Conservation (phyloP, 2,329 filamentous ascomycete species). For the Trichoderma sp. region DNA sequence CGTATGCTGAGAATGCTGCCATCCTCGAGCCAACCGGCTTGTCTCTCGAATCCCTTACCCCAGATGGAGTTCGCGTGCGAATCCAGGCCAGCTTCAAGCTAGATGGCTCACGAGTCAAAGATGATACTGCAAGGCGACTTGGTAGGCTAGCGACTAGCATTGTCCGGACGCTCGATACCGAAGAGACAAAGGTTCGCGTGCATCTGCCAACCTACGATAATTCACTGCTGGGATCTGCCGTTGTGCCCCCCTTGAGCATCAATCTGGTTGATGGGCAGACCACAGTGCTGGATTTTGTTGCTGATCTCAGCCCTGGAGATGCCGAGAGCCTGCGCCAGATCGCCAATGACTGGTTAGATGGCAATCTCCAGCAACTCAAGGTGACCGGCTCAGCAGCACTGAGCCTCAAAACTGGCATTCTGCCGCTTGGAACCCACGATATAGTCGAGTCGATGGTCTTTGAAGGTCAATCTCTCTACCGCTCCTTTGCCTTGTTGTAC, state of each 20-base stretch:
- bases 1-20: conserved; percentile 80
- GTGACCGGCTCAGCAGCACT: conserved; percentile 72
- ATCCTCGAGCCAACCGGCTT: conserved; percentile 80
- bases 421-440: conserved; percentile 73
- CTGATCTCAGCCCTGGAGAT: conserved; percentile 72
- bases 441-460: conserved; percentile 74
- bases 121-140: conserved; percentile 67
- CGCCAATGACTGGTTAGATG: conserved; percentile 84
- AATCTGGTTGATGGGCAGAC: conserved; percentile 73
- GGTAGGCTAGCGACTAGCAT: conserved; percentile 79
- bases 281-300: conserved; percentile 75
- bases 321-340: conserved; percentile 73
- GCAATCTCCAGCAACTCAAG: conserved; percentile 66
- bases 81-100: conserved; percentile 79
- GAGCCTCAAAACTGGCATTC: conserved; percentile 71
- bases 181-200: conserved; percentile 68
- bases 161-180: conserved; percentile 70
- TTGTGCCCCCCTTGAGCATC: conserved; percentile 70
- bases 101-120: conserved; percentile 71
- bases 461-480: conserved; percentile 75
- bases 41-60: conserved; percentile 80
- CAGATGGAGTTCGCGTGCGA: conserved; percentile 71
- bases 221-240: conserved; percentile 71
- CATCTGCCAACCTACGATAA: conserved; percentile 81
- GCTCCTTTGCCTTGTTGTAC: conserved; percentile 58